Percentiles rank a stretch among this genome's conserved stretches.
These are phyloP conservation scores for Pestalotiopsis sp. DNA, from an alignment of 2,329 filamentous ascomycete species.

Conservation along the genomic window DNA sequence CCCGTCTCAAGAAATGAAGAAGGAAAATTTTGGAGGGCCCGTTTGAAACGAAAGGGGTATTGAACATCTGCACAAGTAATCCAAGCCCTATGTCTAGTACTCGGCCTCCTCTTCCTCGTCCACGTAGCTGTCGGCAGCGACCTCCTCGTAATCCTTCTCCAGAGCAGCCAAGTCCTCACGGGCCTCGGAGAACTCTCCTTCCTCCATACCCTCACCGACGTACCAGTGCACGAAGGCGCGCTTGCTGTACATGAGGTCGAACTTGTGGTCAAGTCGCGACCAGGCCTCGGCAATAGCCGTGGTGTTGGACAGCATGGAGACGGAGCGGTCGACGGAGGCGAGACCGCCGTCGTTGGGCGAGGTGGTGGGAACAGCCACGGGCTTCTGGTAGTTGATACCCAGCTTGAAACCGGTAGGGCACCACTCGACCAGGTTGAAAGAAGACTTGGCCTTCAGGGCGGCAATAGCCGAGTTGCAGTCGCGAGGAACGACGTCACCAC, in stretches of 20 bases:
- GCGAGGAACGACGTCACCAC: constrained; percentile 70
- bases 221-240: constrained; percentile 79
- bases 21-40: neutral
- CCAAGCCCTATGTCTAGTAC: constrained; percentile 65
- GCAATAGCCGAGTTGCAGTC: constrained; percentile 70
- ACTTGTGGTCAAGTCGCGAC: constrained; percentile 74
- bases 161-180: constrained; percentile 83
- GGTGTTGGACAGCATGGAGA: constrained; percentile 75
- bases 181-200: constrained; percentile 86
- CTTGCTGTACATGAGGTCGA: constrained; percentile 80
- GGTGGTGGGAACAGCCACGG: constrained; percentile 56
- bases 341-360: constrained; percentile 58
- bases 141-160: constrained; percentile 87
- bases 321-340: constrained; percentile 62
- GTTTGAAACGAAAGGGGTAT: constrained; percentile 10
- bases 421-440: constrained; percentile 76
- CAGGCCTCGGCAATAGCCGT: constrained; percentile 74
- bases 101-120: constrained; percentile 69
- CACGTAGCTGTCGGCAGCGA: constrained; percentile 71
- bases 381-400: constrained; percentile 75
- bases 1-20: constrained; percentile 5
- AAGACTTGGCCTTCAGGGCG: constrained; percentile 69
- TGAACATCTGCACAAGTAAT: constrained; percentile 9
- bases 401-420: constrained; percentile 77
- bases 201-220: constrained; percentile 90